phyloP scores from a whole-genome alignment of 805 yeast genomes.

The Martiniozyma abietophila region DNA sequence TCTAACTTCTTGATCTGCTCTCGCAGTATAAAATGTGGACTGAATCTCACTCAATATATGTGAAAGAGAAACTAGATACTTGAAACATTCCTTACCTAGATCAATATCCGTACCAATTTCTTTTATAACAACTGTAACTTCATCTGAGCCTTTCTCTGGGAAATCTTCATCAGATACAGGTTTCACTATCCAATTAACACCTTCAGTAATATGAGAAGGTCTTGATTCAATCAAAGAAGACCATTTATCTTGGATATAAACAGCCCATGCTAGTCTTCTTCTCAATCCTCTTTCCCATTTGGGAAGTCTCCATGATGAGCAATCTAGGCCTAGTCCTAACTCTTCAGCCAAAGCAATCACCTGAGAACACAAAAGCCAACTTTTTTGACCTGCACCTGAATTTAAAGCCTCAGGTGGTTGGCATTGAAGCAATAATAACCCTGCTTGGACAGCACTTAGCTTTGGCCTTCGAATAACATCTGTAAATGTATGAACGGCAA shows the following conservation, averaged over 20 bases:
- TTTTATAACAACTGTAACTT: slow-evolving; percentile 17
- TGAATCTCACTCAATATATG: slow-evolving; percentile 63
- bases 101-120: slow-evolving; percentile 65
- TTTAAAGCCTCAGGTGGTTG: slow-evolving; percentile 26
- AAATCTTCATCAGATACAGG: slow-evolving; percentile 66
- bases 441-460: slow-evolving; percentile 86
- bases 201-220: slow-evolving; percentile 70
- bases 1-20: slow-evolving; percentile 45
- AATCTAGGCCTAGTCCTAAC: slow-evolving; percentile 83
- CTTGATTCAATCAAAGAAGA: slow-evolving; percentile 69
- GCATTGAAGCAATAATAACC: slow-evolving; percentile 65
- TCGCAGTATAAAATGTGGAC: slow-evolving; percentile 62
- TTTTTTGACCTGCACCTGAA: slow-evolving; percentile 39
- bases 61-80: slow-evolving; percentile 56
- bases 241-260: slow-evolving; percentile 90
- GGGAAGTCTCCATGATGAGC: slow-evolving; percentile 85
- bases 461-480: slow-evolving; percentile 82
- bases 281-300: slow-evolving; percentile 92
- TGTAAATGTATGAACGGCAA: slow-evolving; percentile 55
- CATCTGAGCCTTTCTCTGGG: slow-evolving; percentile 47
- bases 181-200: slow-evolving; percentile 72
- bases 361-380: slow-evolving; percentile 81
- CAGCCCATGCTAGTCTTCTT: slow-evolving; percentile 91
- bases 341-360: slow-evolving; percentile 86
- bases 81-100: slow-evolving; percentile 61